Conservation (phyloP, 202 grass and related monocot genomes). For the Schoenoplectus triqueter region DNA sequence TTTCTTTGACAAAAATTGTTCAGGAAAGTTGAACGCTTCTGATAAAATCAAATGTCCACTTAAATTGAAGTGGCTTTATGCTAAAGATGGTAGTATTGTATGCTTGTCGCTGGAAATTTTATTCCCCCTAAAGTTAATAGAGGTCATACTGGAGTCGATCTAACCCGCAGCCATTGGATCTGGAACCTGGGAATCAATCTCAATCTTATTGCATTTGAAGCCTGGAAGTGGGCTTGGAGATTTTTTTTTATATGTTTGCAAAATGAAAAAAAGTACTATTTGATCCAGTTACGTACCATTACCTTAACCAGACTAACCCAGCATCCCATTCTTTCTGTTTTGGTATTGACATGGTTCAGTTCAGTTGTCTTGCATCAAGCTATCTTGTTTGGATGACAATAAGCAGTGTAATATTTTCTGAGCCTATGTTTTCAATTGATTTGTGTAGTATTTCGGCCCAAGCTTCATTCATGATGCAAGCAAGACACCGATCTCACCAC, state of each 20-base stretch:
- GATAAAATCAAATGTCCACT: not conserved
- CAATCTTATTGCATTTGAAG: not conserved
- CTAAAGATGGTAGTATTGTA: no score
- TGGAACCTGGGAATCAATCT: not conserved
- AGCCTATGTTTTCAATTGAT: constrained; percentile 2
- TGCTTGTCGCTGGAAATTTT: no score
- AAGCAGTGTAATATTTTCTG: not conserved
- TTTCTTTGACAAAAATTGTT: not conserved
- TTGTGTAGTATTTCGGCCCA: constrained; percentile 70
- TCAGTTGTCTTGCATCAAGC: not conserved
- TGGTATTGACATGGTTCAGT: not conserved
- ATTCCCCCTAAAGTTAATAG: not conserved
- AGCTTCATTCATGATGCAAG: constrained; percentile 80
- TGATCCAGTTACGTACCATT: no score
- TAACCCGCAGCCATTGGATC: not conserved
- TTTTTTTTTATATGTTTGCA: no score
- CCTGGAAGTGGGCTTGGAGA: no score
- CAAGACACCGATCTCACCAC: constrained; percentile 48
- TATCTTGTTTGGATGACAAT: not conserved
- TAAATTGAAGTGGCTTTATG: constrained; percentile 17
- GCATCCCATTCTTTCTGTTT: not conserved
- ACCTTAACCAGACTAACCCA: no score
- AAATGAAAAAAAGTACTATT: no score
- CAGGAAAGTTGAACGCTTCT: not conserved
- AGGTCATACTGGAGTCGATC: not conserved